phyloP scores from a whole-genome alignment of 1,139 yeast species.

The Geotrichum reessii region DNA sequence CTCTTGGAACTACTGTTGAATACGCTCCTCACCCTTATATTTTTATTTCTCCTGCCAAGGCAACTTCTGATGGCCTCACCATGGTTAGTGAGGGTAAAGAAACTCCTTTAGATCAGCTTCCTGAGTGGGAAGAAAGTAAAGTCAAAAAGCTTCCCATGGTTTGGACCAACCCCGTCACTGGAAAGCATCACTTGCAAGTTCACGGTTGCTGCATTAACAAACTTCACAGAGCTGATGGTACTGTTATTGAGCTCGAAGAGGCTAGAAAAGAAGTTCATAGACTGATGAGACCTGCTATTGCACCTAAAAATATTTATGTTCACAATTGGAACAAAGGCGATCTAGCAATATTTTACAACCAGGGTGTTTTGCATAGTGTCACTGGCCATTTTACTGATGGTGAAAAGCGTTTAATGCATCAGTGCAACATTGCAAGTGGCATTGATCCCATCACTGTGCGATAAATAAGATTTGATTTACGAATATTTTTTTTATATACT shows the following conservation, averaged over 20 bases:
- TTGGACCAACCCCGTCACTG: constrained; percentile 89
- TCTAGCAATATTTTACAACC: constrained; percentile 73
- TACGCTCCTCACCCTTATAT: constrained; percentile 92
- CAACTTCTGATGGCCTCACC: constrained; percentile 78
- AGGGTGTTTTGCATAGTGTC: constrained; percentile 87
- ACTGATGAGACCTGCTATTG: constrained; percentile 84
- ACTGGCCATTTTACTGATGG: constrained; percentile 78
- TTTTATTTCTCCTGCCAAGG: constrained; percentile 70
- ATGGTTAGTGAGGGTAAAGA: constrained; percentile 80
- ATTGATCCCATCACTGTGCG: constrained; percentile 46
- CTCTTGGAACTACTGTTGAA: constrained; percentile 67
- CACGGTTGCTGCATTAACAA: constrained; percentile 80
- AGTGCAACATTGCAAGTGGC: constrained; percentile 84
- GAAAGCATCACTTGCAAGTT: constrained; percentile 72
- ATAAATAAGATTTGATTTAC: not conserved
- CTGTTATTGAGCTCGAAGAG: constrained; percentile 55
- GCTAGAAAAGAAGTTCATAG: constrained; percentile 65
- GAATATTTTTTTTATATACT: not conserved
- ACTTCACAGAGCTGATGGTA: constrained; percentile 54
- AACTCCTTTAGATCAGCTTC: constrained; percentile 56
- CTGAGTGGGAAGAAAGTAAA: constrained; percentile 74
- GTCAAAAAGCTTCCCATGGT: constrained; percentile 74
- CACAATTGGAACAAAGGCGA: constrained; percentile 37
- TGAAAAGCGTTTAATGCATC: constrained; percentile 83
- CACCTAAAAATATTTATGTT: not conserved